A percentile compares a stretch with the other conserved stretches of the same genome.
phyloP scores from a whole-genome alignment of 1,284 basidiomycete genomes.

The Vanrija sp. region DNA sequence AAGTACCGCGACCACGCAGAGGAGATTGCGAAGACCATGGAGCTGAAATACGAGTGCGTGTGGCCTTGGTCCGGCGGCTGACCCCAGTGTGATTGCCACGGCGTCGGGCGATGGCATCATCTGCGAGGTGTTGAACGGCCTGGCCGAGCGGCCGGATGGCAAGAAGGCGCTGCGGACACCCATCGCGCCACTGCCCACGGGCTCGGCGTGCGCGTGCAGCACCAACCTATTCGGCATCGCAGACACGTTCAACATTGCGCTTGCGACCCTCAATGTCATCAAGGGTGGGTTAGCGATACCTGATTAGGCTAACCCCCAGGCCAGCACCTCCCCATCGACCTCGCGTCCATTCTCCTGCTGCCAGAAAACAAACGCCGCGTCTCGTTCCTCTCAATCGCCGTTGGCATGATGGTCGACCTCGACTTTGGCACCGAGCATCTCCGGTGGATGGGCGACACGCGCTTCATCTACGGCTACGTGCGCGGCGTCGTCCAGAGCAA shows the following conservation, averaged over 20 bases:
- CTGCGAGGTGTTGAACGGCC: constrained; percentile 90
- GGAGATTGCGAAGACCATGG: constrained; percentile 62
- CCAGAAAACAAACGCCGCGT: constrained; percentile 52
- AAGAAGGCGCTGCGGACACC: constrained; percentile 68
- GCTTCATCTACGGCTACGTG: constrained; percentile 81
- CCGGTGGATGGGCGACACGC: constrained; percentile 88
- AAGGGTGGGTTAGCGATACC: constrained; percentile 60
- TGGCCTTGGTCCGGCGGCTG: background rate
- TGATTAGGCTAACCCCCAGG: constrained; percentile 32
- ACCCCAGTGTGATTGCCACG: constrained; percentile 61
- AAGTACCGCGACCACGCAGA: constrained; percentile 67
- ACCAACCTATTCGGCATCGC: constrained; percentile 49
- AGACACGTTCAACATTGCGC: constrained; percentile 68
- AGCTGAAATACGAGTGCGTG: constrained; percentile 59
- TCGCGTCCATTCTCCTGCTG: constrained; percentile 64
- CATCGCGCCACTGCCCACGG: constrained; percentile 81
- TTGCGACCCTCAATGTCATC: constrained; percentile 76
- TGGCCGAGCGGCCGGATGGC: constrained; percentile 68
- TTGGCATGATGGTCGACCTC: constrained; percentile 88
- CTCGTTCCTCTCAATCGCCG: constrained; percentile 81
- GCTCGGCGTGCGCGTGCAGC: constrained; percentile 49
- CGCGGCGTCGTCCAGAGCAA: constrained; percentile 67
- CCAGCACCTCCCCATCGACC: constrained; percentile 68
- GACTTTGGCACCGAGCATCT: constrained; percentile 79
- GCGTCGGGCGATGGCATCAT: constrained; percentile 87